Conservation (phyloP, 1,284 basidiomycete species). For the Moesziomyces sp. region DNA sequence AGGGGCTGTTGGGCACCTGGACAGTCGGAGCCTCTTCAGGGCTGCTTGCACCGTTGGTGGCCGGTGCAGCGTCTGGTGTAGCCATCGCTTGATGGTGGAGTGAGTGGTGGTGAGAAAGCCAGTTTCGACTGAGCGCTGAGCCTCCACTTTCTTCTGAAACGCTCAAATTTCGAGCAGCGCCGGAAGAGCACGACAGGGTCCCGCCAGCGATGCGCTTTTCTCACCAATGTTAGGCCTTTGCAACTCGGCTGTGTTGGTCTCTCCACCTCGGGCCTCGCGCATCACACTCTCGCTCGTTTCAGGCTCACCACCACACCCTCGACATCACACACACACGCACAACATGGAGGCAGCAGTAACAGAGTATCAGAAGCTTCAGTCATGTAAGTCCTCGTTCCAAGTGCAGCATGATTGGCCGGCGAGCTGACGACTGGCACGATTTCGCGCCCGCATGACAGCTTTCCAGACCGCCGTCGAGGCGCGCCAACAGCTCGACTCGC, state of each 20-base stretch:
- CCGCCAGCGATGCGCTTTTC: neutral
- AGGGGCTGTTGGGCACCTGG: conserved; percentile 39
- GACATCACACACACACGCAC: neutral
- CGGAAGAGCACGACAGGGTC: no score
- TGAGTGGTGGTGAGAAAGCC: neutral
- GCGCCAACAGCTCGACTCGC: conserved; percentile 70
- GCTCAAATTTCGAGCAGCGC: neutral
- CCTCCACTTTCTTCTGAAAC: neutral
- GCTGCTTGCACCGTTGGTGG: neutral
- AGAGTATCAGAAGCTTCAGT: conserved; percentile 53
- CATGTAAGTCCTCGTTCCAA: conserved; percentile 15
- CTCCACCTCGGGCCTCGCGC: conserved; percentile 2
- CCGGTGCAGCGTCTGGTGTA: neutral
- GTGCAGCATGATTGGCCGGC: no score
- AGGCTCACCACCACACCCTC: neutral
- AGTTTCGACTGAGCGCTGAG: neutral
- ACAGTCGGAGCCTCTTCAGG: neutral
- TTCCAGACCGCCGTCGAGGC: conserved; percentile 57
- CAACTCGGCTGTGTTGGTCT: conserved; percentile 4
- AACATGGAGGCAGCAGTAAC: conserved; percentile 43
- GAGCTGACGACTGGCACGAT: no score
- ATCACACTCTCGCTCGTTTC: neutral
- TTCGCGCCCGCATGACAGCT: conserved; percentile 12
- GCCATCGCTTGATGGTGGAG: neutral
- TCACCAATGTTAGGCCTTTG: neutral